Evolutionary conservation across 176 grass and related monocot species (phyloP).

Genomic region (Zoysia japonica): DNA sequence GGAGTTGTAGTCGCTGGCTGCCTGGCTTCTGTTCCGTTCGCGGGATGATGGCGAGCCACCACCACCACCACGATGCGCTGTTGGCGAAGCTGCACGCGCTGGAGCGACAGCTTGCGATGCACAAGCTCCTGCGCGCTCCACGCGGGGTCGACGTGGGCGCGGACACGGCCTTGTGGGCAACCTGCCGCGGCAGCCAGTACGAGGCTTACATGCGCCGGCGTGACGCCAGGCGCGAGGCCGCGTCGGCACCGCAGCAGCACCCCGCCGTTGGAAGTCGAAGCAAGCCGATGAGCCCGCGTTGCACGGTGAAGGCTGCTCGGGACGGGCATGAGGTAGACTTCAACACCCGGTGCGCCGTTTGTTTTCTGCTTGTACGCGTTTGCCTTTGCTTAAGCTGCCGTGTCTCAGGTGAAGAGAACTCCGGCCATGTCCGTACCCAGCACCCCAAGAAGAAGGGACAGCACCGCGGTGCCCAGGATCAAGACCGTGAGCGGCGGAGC

Average conservation of each 20-base stretch:
- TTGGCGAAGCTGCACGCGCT: slow-evolving; percentile 61
- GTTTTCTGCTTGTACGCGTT: too few relatives aligned
- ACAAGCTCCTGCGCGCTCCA: slow-evolving; percentile 47
- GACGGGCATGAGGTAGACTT: slow-evolving; percentile 14
- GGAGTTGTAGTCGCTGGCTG: background rate
- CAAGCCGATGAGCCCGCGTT: slow-evolving; percentile 17
- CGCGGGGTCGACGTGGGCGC: background rate
- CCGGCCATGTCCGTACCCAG: background rate
- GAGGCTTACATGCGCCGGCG: slow-evolving; percentile 60
- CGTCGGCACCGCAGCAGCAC: background rate
- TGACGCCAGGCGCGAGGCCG: slow-evolving; percentile 50
- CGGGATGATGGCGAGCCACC: slow-evolving; percentile 39
- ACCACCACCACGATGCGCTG: slow-evolving; percentile 37
- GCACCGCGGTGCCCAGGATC: slow-evolving; percentile 25
- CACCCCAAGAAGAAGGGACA: slow-evolving; percentile 32
- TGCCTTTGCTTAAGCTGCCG: background rate
- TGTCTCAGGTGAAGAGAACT: slow-evolving; percentile 28
- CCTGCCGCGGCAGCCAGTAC: slow-evolving; percentile 57
- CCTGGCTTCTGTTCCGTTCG: background rate
- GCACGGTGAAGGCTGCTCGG: background rate
- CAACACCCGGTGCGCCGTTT: background rate
- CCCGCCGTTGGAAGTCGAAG: background rate
- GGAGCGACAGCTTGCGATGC: slow-evolving; percentile 51
- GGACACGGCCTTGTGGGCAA: background rate
- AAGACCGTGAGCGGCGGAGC: slow-evolving; percentile 38